Conservation (phyloP, 139 green algal genomes). For the Limnomonas spitsbergensis region DNA sequence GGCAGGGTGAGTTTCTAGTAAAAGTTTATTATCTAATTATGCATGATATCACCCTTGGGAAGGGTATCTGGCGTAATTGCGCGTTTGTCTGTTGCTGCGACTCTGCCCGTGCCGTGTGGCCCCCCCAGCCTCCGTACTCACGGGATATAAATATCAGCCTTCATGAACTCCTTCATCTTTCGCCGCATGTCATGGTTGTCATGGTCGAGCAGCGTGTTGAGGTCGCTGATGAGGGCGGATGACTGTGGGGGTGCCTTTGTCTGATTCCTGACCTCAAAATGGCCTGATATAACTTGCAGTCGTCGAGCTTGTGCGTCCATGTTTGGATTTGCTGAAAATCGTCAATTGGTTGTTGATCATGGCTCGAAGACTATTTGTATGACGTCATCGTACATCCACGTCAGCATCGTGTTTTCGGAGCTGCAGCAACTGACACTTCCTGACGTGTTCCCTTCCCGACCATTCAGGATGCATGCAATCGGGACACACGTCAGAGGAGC, state of each 20-base stretch:
- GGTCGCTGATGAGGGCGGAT: conserved; percentile 14
- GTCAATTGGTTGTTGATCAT: too few relatives aligned
- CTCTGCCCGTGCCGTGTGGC: too few relatives aligned
- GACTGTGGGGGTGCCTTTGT: background rate
- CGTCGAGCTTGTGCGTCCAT: conserved; percentile 27
- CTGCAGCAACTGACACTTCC: too few relatives aligned
- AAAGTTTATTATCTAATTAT: background rate
- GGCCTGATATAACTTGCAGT: conserved; percentile 20
- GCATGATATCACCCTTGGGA: background rate
- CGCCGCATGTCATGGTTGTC: conserved; percentile 69
- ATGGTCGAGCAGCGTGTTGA: conserved; percentile 78
- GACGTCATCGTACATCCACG: too few relatives aligned
- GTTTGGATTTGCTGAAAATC: too few relatives aligned
- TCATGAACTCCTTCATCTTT: conserved; percentile 78
- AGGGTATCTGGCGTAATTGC: background rate
- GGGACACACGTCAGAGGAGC: too few relatives aligned
- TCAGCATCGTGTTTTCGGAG: too few relatives aligned
- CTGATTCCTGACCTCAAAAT: conserved; percentile 20
- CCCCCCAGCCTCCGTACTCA: too few relatives aligned
- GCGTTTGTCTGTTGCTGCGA: background rate
- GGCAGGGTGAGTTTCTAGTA: too few relatives aligned
- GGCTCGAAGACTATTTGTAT: too few relatives aligned
- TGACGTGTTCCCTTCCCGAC: too few relatives aligned
- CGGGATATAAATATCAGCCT: conserved; percentile 65
- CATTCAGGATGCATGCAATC: too few relatives aligned